Conservation (phyloP, 1,139 yeast genomes). For the Candida neerlandica region DNA sequence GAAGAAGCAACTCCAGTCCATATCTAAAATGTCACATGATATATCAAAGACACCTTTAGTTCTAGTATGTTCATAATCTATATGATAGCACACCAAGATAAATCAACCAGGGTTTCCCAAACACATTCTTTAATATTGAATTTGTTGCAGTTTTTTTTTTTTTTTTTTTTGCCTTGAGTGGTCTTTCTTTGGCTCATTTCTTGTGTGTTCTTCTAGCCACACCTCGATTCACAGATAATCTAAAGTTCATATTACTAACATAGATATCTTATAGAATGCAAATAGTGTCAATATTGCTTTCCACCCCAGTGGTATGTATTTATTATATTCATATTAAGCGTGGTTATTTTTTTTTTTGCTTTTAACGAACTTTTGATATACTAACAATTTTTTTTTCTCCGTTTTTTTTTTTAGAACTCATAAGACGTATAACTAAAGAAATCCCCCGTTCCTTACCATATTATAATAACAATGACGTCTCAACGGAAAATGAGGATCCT, state of each 20-base stretch:
- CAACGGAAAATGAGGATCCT: slow-evolving; percentile 22
- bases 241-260: slow-evolving; percentile 9
- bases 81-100: neutral
- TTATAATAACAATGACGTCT: slow-evolving; percentile 14
- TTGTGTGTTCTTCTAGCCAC: neutral
- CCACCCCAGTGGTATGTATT: slow-evolving; percentile 27
- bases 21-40: slow-evolving; percentile 1
- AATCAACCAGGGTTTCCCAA: neutral
- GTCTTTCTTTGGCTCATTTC: neutral
- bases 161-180: neutral
- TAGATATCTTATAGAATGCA: slow-evolving; percentile 5
- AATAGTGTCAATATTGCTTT: slow-evolving; percentile 16
- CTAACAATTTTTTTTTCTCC: slow-evolving; percentile 8
- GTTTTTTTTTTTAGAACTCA: slow-evolving; percentile 13
- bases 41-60: neutral
- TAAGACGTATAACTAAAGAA: slow-evolving; percentile 15
- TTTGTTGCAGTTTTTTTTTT: slow-evolving; percentile 2
- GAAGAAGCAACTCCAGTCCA: neutral
- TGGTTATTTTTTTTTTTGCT: neutral
- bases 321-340: neutral
- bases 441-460: slow-evolving; percentile 21
- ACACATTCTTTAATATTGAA: neutral
- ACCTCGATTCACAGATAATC: no score
- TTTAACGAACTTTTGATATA: neutral
- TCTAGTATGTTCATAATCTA: slow-evolving; percentile 3